A percentile compares a stretch with the other conserved stretches of the same genome.
Evolutionary conservation across 176 grass and related monocot species (phyloP).

Genomic region (Eleusine indica): DNA sequence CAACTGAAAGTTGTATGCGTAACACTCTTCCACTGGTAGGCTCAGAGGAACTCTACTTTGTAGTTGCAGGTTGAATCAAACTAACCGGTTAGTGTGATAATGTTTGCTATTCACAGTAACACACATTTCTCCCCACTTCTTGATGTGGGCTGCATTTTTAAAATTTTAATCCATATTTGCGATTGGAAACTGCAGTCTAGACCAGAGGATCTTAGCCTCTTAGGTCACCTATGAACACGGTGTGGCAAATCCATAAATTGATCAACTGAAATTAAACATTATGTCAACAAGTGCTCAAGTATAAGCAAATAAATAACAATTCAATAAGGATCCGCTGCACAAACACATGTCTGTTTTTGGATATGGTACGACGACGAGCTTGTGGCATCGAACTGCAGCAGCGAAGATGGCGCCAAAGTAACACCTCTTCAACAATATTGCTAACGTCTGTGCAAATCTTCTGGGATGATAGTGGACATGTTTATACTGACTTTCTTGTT

Average conservation of each 20-base stretch:
- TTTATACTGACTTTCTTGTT: slow-evolving; percentile 9
- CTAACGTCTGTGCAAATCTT: slow-evolving; percentile 14
- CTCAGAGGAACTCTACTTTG: background rate
- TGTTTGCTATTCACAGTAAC: slow-evolving; percentile 21
- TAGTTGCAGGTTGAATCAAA: background rate
- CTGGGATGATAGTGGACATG: slow-evolving; percentile 6
- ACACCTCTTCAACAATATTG: background rate
- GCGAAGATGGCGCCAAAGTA: background rate
- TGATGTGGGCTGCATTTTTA: background rate
- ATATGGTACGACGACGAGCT: background rate
- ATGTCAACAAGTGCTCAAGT: background rate
- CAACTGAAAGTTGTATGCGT: background rate
- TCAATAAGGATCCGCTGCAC: background rate
- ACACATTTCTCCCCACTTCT: background rate
- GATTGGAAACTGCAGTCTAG: background rate
- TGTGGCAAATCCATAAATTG: background rate
- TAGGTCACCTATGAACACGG: background rate
- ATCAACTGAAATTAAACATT: slow-evolving; percentile 7
- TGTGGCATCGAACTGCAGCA: background rate
- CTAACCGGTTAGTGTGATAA: background rate
- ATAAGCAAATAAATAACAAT: slow-evolving; percentile 2
- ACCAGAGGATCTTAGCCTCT: background rate
- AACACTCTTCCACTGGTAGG: background rate
- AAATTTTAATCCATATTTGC: background rate
- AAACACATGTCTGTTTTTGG: background rate